phyloP scores from a whole-genome alignment of 768 basidiomycete species.

The Sistotremastrum niveocremeum region DNA sequence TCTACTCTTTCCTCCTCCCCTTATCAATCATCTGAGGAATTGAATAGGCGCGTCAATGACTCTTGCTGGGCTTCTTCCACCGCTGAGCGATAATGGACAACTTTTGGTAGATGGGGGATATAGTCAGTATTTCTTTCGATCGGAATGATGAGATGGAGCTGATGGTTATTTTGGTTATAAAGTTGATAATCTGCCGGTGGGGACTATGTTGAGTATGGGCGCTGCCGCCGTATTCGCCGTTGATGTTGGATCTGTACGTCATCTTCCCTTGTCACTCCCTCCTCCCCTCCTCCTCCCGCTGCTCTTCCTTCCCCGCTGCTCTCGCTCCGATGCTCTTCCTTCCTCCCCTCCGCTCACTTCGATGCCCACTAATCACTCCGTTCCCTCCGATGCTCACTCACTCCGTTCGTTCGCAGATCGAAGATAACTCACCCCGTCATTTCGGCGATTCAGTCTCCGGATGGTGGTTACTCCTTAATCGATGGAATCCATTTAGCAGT shows the following conservation, averaged over 20 bases:
- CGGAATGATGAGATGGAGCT: neutral
- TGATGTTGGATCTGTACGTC: constrained; percentile 91
- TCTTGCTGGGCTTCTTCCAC: constrained; percentile 86
- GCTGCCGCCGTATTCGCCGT: constrained; percentile 82
- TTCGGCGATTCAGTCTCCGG: constrained; percentile 94
- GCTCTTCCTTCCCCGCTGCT: too few species aligned
- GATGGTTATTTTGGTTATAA: constrained; percentile 4
- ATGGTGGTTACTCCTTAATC: constrained; percentile 88
- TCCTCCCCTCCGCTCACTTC: neutral
- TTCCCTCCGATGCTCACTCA: neutral
- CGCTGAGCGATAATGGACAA: constrained; percentile 86
- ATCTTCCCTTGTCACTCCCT: too few species aligned
- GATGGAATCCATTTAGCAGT: constrained; percentile 84
- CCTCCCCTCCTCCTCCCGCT: too few species aligned
- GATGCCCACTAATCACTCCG: neutral
- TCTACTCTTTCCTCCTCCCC: too few species aligned
- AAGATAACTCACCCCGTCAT: constrained; percentile 89
- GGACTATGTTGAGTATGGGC: constrained; percentile 82
- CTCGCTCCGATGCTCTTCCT: too few species aligned
- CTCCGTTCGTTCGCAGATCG: constrained; percentile 35
- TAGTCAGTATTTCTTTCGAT: constrained; percentile 36
- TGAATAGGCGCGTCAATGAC: constrained; percentile 99
- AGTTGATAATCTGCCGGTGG: constrained; percentile 85
- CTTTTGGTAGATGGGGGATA: constrained; percentile 88
- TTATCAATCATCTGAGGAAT: too few species aligned